Base-by-base conservation (phyloP, 2,329 filamentous ascomycete genomes). In the Calonectria fujianensis region DNA sequence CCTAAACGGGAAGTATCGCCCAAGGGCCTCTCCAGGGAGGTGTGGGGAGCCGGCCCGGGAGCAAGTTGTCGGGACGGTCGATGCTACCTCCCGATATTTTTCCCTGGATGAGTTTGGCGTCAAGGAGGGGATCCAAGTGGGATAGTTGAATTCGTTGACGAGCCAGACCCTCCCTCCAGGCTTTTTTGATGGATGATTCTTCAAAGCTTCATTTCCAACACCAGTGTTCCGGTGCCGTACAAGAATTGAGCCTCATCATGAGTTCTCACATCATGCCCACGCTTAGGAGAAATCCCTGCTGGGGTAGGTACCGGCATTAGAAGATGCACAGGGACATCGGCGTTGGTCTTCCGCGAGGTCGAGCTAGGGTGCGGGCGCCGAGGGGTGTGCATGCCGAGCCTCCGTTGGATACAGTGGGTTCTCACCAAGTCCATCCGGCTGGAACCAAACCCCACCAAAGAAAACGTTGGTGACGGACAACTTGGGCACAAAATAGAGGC, bases 21-120 rank as follows among this genome's bases (percentile, higher is more conserved):
- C 52, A 64, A n/a, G 64, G 32, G 29, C 61, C 57, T 61, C 32
- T 66, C 67, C 61, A 51, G 51, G 31, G 66, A 20, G 72, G 41
- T 70, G 72, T 74, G 71, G 72, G 51, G 66, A 50, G 24, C 72
- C 72, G 67, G 72, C 50, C 72, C 67, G 72, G 66, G 59, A 64
- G 50, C 50, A 16, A 51, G 59, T 50, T 73, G 50, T 65, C 61
- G 66, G 71, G 50, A 59, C 48, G 27, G 48, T 64, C 24, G 29
- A 66, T 69, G 57, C 11, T 37, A 32, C 63, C 54, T 68, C 31
- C 31, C 57, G 31, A 9, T 35, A 24, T 37, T 32, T 59, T 24
- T 37, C 2, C 18, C 16, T 63, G 59, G 24, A 20, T 13, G 3
- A 16, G 20, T 10, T 29, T 50, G 16, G 48, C 18, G 45, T n/a